phyloP scores from a whole-genome alignment of 164 flowering plant genomes.

The Tetrastigma voinierianum region DNA sequence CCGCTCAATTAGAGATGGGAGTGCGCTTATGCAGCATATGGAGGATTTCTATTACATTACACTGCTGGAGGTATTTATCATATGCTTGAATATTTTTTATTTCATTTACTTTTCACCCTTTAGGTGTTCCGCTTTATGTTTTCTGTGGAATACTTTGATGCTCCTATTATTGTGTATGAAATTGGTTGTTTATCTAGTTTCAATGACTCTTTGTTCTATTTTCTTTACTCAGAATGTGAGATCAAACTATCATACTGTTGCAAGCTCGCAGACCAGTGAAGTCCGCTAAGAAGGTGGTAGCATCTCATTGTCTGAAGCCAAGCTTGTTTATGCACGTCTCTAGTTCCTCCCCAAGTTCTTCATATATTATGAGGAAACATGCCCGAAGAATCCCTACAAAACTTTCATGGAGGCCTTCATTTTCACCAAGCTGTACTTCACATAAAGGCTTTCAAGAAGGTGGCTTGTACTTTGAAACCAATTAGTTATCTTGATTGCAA shows the following conservation, averaged over 20 bases:
- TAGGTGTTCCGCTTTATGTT: too few relatives aligned
- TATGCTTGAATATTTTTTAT: not conserved
- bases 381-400: not conserved
- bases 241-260: slow-evolving; percentile 45
- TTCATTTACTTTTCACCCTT: not conserved
- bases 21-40: slow-evolving; percentile 98
- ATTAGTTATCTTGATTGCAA: not conserved
- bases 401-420: not conserved
- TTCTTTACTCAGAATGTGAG: slow-evolving; percentile 54
- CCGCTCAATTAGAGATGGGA: slow-evolving; percentile 91
- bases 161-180: not conserved
- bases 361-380: not conserved
- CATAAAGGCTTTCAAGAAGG: not conserved
- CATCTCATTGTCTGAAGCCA: not conserved
- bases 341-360: not conserved
- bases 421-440: not conserved
- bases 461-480: not conserved
- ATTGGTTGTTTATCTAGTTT: not conserved
- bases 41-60: slow-evolving; percentile 93
- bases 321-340: not conserved
- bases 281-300: slow-evolving; percentile 7
- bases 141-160: not conserved
- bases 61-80: slow-evolving; percentile 68
- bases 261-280: slow-evolving; percentile 20
- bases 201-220: not conserved